These are phyloP conservation scores for Nannochloris sp. DNA, from an alignment of 139 green algal genomes.

Conservation along the genomic window DNA sequence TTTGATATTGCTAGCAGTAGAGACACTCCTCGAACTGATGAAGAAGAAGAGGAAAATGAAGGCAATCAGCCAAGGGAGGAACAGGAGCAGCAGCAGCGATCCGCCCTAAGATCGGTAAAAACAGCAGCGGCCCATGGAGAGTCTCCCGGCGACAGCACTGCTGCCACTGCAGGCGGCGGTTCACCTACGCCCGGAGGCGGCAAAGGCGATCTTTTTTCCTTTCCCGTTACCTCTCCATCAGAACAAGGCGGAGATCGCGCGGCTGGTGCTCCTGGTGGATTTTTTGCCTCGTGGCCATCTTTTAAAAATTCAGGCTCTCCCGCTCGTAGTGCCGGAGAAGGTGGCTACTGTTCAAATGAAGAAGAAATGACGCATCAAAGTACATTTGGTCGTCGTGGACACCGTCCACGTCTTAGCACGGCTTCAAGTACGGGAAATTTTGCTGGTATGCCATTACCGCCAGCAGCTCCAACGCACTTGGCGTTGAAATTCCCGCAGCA, in stretches of 20 bases:
- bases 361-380: not conserved
- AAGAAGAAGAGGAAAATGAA: too few relatives aligned
- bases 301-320: slow-evolving; percentile 9
- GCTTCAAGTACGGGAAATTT: not conserved
- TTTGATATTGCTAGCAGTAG: too few relatives aligned
- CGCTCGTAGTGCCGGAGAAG: slow-evolving; percentile 1
- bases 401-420: not conserved
- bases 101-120: too few relatives aligned
- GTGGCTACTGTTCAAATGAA: not conserved
- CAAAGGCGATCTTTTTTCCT: slow-evolving; percentile 36
- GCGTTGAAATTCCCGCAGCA: not conserved
- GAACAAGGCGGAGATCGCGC: slow-evolving; percentile 17
- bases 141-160: too few relatives aligned
- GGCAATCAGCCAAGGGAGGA: not conserved
- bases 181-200: too few relatives aligned
- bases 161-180: too few relatives aligned
- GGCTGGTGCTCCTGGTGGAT: slow-evolving; percentile 2
- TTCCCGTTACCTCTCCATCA: slow-evolving; percentile 39
- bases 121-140: too few relatives aligned
- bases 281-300: slow-evolving; percentile 23
- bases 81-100: not conserved
- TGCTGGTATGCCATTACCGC: not conserved
- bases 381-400: not conserved
- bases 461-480: not conserved
- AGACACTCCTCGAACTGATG: too few relatives aligned